These are phyloP conservation scores for Russula griseocarnosa DNA, from an alignment of 768 basidiomycete genomes.

Conservation along the genomic window DNA sequence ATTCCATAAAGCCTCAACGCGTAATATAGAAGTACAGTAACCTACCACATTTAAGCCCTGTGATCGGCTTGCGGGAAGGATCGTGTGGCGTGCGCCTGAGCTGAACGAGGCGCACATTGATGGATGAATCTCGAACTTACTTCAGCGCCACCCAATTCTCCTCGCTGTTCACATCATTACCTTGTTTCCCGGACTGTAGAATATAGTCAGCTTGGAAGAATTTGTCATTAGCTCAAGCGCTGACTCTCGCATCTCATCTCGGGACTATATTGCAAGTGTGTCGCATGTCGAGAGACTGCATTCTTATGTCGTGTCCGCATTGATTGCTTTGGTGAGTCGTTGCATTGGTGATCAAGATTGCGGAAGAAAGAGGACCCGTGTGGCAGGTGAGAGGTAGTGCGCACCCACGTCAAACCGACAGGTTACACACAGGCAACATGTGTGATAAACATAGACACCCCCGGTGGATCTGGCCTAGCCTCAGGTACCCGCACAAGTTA, in stretches of 20 bases:
- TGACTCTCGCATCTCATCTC: constrained; percentile 2
- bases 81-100: not conserved
- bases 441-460: not conserved
- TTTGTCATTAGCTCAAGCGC: not conserved
- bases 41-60: constrained; percentile 11
- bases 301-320: too few relatives aligned
- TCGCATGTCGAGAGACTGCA: too few relatives aligned
- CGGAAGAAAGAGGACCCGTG: not conserved
- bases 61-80: constrained; percentile 15
- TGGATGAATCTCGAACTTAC: constrained; percentile 5
- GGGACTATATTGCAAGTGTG: not conserved
- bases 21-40: constrained; percentile 11
- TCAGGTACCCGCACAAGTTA: not conserved
- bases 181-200: not conserved
- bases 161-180: not conserved
- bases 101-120: not conserved
- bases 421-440: not conserved
- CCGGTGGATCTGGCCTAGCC: not conserved
- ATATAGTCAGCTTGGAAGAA: not conserved
- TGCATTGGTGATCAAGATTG: not conserved
- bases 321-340: not conserved
- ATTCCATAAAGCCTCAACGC: constrained; percentile 1
- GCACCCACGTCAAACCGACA: not conserved
- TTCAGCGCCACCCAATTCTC: not conserved
- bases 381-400: not conserved